Evolutionary conservation across 2,329 filamentous ascomycete species (phyloP).

Genomic region (Trichoderma gracile): DNA sequence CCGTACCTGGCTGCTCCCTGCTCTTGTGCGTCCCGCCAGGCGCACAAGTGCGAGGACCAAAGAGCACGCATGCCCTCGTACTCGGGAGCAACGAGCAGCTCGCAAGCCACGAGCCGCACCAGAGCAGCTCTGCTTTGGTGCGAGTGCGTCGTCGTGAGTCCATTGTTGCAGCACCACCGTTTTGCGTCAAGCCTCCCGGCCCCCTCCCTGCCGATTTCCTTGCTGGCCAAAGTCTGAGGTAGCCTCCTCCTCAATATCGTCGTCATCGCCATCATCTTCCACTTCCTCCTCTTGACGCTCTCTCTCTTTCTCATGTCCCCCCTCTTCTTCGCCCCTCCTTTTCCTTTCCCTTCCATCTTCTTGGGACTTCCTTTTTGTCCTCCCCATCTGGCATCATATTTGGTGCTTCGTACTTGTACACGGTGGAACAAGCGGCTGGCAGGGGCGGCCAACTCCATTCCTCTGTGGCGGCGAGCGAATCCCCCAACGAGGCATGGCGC

Average conservation of each 20-base stretch:
- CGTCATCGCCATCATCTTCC: too few relatives aligned
- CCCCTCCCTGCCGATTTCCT: not conserved
- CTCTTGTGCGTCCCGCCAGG: too few relatives aligned
- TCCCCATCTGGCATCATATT: not conserved
- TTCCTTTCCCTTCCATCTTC: not conserved
- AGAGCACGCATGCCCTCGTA: not conserved
- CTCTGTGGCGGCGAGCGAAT: constrained; percentile 25
- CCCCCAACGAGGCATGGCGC: constrained; percentile 25
- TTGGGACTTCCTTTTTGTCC: not conserved
- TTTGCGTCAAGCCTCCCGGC: not conserved
- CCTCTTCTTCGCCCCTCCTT: too few relatives aligned
- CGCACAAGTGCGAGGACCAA: not conserved
- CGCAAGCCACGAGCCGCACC: not conserved
- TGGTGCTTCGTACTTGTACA: too few relatives aligned
- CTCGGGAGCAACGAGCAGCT: constrained; percentile 5
- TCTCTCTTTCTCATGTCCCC: not conserved
- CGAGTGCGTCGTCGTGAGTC: not conserved
- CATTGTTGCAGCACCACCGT: not conserved
- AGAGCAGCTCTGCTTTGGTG: not conserved
- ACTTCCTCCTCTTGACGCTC: not conserved
- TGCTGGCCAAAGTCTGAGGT: too few relatives aligned
- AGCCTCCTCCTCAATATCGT: too few relatives aligned
- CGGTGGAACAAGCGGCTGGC: not conserved
- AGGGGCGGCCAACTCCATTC: constrained; percentile 21
- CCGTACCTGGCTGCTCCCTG: too few relatives aligned